These are phyloP conservation scores for Fusarium chlamydosporum DNA, from an alignment of 2,329 filamentous ascomycete genomes.

Conservation along the genomic window DNA sequence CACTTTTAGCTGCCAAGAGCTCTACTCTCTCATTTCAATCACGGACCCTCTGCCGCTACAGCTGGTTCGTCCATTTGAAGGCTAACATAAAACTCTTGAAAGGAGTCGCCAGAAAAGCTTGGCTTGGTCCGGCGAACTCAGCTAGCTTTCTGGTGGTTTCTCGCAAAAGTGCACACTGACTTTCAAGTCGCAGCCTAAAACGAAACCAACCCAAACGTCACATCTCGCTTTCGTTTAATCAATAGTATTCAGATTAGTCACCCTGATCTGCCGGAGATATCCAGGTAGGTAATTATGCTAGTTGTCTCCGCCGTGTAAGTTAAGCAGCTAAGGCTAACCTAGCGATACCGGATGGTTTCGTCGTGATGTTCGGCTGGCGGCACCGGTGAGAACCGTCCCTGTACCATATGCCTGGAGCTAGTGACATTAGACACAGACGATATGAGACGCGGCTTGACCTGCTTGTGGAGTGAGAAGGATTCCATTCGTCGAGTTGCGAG, in stretches of 20 bases:
- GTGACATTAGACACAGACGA: background rate
- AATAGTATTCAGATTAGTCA: slow-evolving; percentile 14
- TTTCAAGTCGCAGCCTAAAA: background rate
- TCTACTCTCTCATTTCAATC: background rate
- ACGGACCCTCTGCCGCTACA: background rate
- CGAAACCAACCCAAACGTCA: slow-evolving; percentile 9
- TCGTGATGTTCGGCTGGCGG: slow-evolving; percentile 26
- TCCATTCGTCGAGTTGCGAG: slow-evolving; percentile 21
- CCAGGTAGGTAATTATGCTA: background rate
- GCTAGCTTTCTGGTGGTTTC: background rate
- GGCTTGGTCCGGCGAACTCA: background rate
- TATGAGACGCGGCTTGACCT: background rate
- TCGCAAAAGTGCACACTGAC: background rate
- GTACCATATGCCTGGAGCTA: slow-evolving; percentile 9
- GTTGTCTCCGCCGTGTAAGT: background rate
- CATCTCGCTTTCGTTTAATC: slow-evolving; percentile 6
- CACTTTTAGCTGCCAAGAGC: slow-evolving; percentile 11
- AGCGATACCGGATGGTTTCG: slow-evolving; percentile 1
- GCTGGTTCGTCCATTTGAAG: background rate
- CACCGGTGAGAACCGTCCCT: slow-evolving; percentile 31
- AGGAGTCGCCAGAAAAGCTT: background rate
- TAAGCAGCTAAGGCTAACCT: background rate
- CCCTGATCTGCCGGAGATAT: slow-evolving; percentile 4
- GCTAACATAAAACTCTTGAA: background rate
- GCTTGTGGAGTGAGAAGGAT: slow-evolving; percentile 14